These are phyloP conservation scores for Hypoxylon cercidicola DNA, from an alignment of 495 filamentous ascomycete species.

Conservation along the genomic window DNA sequence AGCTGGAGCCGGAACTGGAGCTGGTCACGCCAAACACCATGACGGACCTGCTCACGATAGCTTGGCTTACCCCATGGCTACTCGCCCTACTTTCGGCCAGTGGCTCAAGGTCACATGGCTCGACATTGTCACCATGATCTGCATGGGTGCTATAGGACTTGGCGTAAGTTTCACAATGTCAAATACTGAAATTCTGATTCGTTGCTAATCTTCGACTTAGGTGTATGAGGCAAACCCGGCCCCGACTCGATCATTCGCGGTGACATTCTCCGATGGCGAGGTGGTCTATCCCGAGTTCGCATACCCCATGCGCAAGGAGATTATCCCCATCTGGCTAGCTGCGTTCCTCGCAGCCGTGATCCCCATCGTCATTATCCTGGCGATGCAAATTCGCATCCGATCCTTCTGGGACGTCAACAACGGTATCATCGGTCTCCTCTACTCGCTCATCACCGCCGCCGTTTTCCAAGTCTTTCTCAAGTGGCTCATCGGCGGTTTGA, in stretches of 20 bases:
- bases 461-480: conserved; percentile 68
- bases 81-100: conserved; percentile 60
- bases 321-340: conserved; percentile 69
- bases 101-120: conserved; percentile 68
- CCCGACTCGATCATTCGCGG: conserved; percentile 65
- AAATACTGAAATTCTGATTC: background rate
- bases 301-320: conserved; percentile 69
- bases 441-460: conserved; percentile 67
- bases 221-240: conserved; percentile 67
- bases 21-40: conserved; percentile 12
- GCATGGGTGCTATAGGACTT: conserved; percentile 66
- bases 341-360: conserved; percentile 65
- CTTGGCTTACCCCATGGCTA: conserved; percentile 50
- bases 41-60: conserved; percentile 24
- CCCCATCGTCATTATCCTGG: conserved; percentile 66
- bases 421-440: conserved; percentile 67
- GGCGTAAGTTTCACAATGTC: conserved; percentile 55
- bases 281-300: conserved; percentile 70
- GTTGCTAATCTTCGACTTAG: conserved; percentile 44
- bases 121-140: conserved; percentile 67
- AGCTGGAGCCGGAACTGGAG: background rate
- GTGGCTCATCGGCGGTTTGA: conserved; percentile 65
- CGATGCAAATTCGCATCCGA: conserved; percentile 68
- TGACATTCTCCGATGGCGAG: conserved; percentile 67
- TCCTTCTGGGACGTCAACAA: conserved; percentile 76